These are phyloP conservation scores for Schizochytrium sp. DNA, from an alignment of 108 stramenopile species.

Conservation along the genomic window DNA sequence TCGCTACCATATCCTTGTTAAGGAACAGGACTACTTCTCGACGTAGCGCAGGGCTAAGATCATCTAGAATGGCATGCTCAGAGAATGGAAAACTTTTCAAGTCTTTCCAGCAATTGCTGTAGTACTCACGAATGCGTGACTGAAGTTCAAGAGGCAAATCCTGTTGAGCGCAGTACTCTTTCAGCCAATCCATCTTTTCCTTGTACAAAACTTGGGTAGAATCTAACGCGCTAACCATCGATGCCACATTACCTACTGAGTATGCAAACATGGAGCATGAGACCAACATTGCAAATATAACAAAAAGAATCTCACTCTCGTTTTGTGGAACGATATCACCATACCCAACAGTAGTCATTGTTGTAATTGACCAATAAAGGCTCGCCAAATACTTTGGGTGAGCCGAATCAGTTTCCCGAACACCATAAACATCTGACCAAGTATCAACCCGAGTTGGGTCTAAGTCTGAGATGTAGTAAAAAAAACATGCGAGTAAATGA, in stretches of 20 bases:
- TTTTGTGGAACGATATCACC: conserved; percentile 63
- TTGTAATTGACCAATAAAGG: conserved; percentile 66
- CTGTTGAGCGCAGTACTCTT: conserved; percentile 27
- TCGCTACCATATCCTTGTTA: conserved; percentile 19
- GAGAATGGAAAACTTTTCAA: neutral
- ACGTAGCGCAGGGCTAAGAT: conserved; percentile 26
- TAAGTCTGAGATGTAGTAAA: conserved; percentile 38
- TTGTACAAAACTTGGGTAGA: conserved; percentile 25
- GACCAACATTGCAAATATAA: conserved; percentile 61
- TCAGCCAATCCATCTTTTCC: conserved; percentile 39
- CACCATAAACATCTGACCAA: conserved; percentile 10
- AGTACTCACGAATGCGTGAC: neutral
- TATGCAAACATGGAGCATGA: conserved; percentile 63
- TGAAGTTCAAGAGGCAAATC: conserved; percentile 21
- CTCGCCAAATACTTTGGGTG: conserved; percentile 53
- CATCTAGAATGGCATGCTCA: conserved; percentile 27
- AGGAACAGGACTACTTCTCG: conserved; percentile 54
- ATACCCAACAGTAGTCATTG: conserved; percentile 66
- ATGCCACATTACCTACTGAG: conserved; percentile 49
- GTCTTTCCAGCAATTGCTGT: conserved; percentile 19
- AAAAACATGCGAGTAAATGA: conserved; percentile 40
- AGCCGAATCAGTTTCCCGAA: neutral
- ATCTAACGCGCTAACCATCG: conserved; percentile 31
- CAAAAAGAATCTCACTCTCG: conserved; percentile 44
- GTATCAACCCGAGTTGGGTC: conserved; percentile 33